A percentile compares a stretch with the other conserved stretches of the same genome.
phyloP scores from a whole-genome alignment of 73 alveolate genomes.

The Paraurostyla sp. region DNA sequence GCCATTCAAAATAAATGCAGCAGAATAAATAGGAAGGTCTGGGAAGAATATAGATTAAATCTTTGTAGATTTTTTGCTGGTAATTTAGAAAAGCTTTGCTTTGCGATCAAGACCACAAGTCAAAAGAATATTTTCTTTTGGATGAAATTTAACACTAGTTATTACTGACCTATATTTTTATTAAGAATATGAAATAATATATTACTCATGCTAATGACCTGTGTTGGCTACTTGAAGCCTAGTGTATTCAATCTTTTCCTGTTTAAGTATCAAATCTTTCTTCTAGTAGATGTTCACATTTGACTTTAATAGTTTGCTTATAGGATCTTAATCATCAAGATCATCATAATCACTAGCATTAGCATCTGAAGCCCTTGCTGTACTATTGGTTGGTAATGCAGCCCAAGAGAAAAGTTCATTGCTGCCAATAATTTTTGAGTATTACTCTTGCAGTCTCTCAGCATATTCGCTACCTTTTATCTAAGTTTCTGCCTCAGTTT shows the following conservation, averaged over 20 bases:
- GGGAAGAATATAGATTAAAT: conserved; percentile 75
- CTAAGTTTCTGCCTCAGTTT: conserved; percentile 51
- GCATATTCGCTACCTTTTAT: conserved; percentile 52
- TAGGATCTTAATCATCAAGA: conserved; percentile 50
- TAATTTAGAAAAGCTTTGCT: conserved; percentile 79
- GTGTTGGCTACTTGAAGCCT: conserved; percentile 63
- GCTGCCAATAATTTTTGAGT: conserved; percentile 15
- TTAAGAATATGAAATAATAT: background rate
- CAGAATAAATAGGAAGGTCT: conserved; percentile 89
- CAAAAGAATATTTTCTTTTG: conserved; percentile 78
- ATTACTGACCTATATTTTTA: conserved; percentile 66
- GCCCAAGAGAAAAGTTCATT: conserved; percentile 65
- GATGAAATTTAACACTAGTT: conserved; percentile 85
- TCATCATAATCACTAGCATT: conserved; percentile 15
- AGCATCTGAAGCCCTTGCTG: conserved; percentile 43
- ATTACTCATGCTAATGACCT: conserved; percentile 69
- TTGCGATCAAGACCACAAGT: conserved; percentile 90
- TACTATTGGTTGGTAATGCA: background rate
- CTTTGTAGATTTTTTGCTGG: conserved; percentile 47
- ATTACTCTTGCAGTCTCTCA: conserved; percentile 43
- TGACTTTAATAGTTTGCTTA: conserved; percentile 29
- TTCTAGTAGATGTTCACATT: conserved; percentile 42
- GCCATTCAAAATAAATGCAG: conserved; percentile 75
- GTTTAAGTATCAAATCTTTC: conserved; percentile 24
- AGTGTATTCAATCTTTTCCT: conserved; percentile 18